Evolutionary conservation across 2,329 filamentous ascomycete genomes (phyloP).

Genomic region (Diplodia sapinea): DNA sequence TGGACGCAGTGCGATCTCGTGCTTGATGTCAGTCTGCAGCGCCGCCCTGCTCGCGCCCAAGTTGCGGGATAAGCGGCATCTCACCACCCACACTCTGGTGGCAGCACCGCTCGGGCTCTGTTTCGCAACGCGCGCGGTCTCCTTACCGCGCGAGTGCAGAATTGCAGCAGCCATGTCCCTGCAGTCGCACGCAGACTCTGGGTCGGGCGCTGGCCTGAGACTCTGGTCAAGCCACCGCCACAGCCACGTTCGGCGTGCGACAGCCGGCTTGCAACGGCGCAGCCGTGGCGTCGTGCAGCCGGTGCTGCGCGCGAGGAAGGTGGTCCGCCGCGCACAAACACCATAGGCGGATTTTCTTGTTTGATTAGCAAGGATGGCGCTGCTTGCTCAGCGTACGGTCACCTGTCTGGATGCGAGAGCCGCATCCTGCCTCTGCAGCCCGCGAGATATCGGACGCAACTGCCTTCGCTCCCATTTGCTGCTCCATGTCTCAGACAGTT

Average conservation of each 20-base stretch:
- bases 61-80: slow-evolving; percentile 11
- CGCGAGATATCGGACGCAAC: neutral
- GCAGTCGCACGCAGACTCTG: neutral
- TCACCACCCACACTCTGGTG: neutral
- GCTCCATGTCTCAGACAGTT: slow-evolving; percentile 21
- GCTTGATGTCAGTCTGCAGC: slow-evolving; percentile 27
- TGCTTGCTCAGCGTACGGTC: slow-evolving; percentile 6
- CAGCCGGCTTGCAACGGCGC: neutral
- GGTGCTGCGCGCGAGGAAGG: neutral
- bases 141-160: slow-evolving; percentile 10
- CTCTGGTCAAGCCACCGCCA: slow-evolving; percentile 3
- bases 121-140: neutral
- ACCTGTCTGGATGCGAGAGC: slow-evolving; percentile 26
- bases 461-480: slow-evolving; percentile 8
- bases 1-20: slow-evolving; percentile 16
- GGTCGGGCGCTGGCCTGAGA: neutral
- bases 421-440: slow-evolving; percentile 27
- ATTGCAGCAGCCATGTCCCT: slow-evolving; percentile 8
- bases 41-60: too few species aligned
- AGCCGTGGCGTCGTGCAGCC: neutral
- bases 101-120: slow-evolving; percentile 2
- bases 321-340: slow-evolving; percentile 2
- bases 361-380: slow-evolving; percentile 8
- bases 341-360: slow-evolving; percentile 27
- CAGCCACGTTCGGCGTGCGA: slow-evolving; percentile 1